Conservation (phyloP, 2,329 filamentous ascomycete genomes). For the Chaetothyriales sp. region DNA sequence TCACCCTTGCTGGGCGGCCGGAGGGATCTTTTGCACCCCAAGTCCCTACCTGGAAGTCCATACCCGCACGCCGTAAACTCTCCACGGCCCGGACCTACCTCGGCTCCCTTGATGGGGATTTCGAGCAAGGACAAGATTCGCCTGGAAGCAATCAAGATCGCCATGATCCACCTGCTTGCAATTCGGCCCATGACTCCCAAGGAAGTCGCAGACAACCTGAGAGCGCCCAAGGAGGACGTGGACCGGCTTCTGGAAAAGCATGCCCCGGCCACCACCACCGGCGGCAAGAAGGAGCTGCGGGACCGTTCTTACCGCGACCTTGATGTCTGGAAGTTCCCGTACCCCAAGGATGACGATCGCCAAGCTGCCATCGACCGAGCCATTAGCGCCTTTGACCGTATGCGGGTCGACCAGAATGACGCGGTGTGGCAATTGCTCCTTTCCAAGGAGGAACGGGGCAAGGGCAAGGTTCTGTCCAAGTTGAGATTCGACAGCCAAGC, state of each 20-base stretch:
- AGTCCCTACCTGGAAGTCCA: slow-evolving; percentile 31
- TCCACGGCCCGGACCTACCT: slow-evolving; percentile 31
- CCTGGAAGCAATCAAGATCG: slow-evolving; percentile 32
- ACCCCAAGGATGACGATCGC: slow-evolving; percentile 41
- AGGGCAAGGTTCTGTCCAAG: slow-evolving; percentile 47
- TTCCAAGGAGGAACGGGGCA: slow-evolving; percentile 46
- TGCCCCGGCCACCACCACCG: slow-evolving; percentile 32
- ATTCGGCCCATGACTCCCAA: slow-evolving; percentile 35
- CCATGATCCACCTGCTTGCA: slow-evolving; percentile 41
- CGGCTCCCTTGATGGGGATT: slow-evolving; percentile 23
- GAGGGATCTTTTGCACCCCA: slow-evolving; percentile 30
- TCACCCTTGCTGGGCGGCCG: slow-evolving; percentile 16
- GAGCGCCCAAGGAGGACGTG: slow-evolving; percentile 36
- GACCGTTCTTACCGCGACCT: slow-evolving; percentile 49
- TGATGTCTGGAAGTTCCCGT: slow-evolving; percentile 48
- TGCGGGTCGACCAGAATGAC: slow-evolving; percentile 46
- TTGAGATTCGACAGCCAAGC: slow-evolving; percentile 34
- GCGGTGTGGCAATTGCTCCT: slow-evolving; percentile 50
- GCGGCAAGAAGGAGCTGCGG: slow-evolving; percentile 37
- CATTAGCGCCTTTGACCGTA: slow-evolving; percentile 49
- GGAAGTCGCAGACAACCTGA: slow-evolving; percentile 34
- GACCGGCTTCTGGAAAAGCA: slow-evolving; percentile 37
- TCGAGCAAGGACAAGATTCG: slow-evolving; percentile 21
- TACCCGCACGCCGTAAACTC: slow-evolving; percentile 25
- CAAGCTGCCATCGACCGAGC: slow-evolving; percentile 49